Evolutionary conservation across 805 yeast genomes (phyloP), one percentile per base, ranked within the genome.

Genomic region (Candida dendrica): DNA sequence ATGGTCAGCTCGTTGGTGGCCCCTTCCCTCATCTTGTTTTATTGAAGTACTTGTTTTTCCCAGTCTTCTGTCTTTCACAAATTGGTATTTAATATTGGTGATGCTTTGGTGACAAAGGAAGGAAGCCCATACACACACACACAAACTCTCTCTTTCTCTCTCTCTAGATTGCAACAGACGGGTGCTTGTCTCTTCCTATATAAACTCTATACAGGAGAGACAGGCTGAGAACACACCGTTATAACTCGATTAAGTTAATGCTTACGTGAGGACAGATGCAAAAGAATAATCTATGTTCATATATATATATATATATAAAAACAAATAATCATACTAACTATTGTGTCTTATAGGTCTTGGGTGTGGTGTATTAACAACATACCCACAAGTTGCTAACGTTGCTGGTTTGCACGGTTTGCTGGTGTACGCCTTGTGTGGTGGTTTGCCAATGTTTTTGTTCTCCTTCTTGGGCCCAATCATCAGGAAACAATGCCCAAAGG

Each of bases 391-490:
- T 48, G 95, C 91, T 3, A 88, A 88, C 47, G 66, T 80, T 42
- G 77, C 91, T 1, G 97, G 97, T 30, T 68, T 90, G 36, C 95
- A 89, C 52, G 96, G 96, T 3, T 68, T 90, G 38, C 57, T 90
- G 42, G 95, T 86, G 8, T 90, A 90, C 57, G 78, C 89, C 1
- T 49, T 87, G 11, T 65, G 83, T 15, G 93, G 95, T 31, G 82
- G 95, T 1, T 60, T 90, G 38, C 97, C 97, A 4, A 81, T 90
- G 64, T 69, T 85, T 46, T 62, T 86, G n/a, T 90, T 90, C 68
- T 86, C 93, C 1, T 73, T 75, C 41, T 64, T 85, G 44, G 96
- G 96, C 1, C 96, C 97, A 1, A 58, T 79, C 9, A 81, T 90
- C 45, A 71, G 96, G 49, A 74, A 68, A 45, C 74, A 75, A 50